Percentiles rank a stretch among this genome's conserved stretches.
Conservation (phyloP, 257 asterid species). For the Plantago major region DNA sequence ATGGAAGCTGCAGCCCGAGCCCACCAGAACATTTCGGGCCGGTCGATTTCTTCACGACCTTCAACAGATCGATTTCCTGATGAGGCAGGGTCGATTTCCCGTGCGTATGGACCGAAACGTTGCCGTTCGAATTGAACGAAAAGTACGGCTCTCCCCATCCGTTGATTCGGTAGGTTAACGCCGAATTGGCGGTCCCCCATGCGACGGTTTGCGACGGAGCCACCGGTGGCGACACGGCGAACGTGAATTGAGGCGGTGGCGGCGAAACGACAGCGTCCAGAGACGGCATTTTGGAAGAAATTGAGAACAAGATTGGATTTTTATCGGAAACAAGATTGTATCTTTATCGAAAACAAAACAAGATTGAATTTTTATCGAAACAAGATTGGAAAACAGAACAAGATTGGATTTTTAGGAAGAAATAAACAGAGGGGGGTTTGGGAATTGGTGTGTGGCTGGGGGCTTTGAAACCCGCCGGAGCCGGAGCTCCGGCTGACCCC, state of each 20-base stretch:
- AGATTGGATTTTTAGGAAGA: no score
- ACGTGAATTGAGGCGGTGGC: conserved; percentile 46
- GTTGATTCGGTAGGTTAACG: conserved; percentile 64
- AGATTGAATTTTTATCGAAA: neutral
- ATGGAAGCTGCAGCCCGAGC: conserved; percentile 77
- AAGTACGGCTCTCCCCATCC: conserved; percentile 98
- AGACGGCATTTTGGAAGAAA: conserved; percentile 61
- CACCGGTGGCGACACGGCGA: conserved; percentile 40
- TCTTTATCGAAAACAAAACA: no score
- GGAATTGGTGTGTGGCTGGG: conserved; percentile 63
- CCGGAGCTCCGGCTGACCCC: conserved; percentile 99
- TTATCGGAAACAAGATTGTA: no score
- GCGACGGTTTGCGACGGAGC: conserved; percentile 25
- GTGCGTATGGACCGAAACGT: conserved; percentile 61
- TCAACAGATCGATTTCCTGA: conserved; percentile 86
- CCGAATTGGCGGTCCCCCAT: conserved; percentile 71
- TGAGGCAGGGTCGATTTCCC: conserved; percentile 63
- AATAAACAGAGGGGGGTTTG: no score
- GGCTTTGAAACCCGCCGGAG: conserved; percentile 99
- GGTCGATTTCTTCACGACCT: conserved; percentile 81
- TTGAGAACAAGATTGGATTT: no score
- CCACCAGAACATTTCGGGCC: conserved; percentile 66
- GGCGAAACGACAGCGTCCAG: conserved; percentile 54
- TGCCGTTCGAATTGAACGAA: conserved; percentile 67
- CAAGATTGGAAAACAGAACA: neutral